These are phyloP conservation scores for Pholiota conissans DNA, from an alignment of 768 basidiomycete species.

Conservation along the genomic window DNA sequence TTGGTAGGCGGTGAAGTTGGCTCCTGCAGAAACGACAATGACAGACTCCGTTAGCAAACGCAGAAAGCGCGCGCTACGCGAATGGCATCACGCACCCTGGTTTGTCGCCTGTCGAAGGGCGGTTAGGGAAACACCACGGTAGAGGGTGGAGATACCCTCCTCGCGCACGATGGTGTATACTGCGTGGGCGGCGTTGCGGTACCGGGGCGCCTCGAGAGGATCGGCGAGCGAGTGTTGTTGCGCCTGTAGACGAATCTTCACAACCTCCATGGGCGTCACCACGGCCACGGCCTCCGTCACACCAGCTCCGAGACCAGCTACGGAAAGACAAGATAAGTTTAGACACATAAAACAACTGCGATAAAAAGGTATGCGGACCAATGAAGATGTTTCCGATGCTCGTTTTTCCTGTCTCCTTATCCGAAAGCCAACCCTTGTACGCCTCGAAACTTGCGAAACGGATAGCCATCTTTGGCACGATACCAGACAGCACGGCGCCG, in stretches of 20 bases:
- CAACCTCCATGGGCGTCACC: conserved; percentile 99
- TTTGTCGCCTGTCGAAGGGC: conserved; percentile 97
- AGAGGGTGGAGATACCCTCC: conserved; percentile 83
- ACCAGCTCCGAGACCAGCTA: conserved; percentile 93
- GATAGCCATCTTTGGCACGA: conserved; percentile 99
- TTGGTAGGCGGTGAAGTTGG: conserved; percentile 98
- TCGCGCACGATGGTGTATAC: conserved; percentile 93
- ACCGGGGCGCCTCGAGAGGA: conserved; percentile 89
- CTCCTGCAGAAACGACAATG: conserved; percentile 62
- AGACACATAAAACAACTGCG: neutral
- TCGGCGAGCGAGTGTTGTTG: conserved; percentile 97
- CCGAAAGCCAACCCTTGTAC: conserved; percentile 84
- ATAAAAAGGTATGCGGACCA: conserved; percentile 46
- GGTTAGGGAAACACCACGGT: conserved; percentile 91
- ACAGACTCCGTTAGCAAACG: too few species aligned
- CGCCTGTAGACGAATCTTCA: conserved; percentile 97
- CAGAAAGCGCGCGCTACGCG: neutral
- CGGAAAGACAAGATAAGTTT: neutral
- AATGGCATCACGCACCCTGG: conserved; percentile 58
- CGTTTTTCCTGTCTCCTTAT: conserved; percentile 77
- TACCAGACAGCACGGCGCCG: conserved; percentile 93
- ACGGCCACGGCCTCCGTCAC: conserved; percentile 94
- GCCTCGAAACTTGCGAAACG: conserved; percentile 97
- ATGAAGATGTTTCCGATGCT: conserved; percentile 81
- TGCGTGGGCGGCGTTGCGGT: conserved; percentile 96